Conservation (phyloP, 2,329 filamentous ascomycete genomes). For the Emmonsiellopsis sp. region DNA sequence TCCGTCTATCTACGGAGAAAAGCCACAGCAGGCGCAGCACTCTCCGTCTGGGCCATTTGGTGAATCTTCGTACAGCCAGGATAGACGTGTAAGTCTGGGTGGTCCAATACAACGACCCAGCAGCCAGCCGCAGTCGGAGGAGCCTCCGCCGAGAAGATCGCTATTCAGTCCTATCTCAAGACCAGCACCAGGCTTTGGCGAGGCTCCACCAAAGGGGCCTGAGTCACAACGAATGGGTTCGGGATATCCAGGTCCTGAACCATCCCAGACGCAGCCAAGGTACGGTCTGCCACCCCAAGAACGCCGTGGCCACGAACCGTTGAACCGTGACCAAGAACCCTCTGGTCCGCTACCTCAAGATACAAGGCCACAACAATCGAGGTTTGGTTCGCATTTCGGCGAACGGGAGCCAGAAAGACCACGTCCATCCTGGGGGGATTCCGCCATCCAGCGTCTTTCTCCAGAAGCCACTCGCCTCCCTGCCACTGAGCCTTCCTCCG, state of each 20-base stretch:
- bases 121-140: conserved; percentile 31
- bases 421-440: conserved; percentile 25
- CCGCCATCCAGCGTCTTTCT: conserved; percentile 29
- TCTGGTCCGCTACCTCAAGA: conserved; percentile 17
- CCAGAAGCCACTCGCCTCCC: conserved; percentile 29
- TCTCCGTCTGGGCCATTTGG: conserved; percentile 25
- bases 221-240: conserved; percentile 16
- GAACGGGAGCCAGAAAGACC: conserved; percentile 25
- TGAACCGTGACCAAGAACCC: conserved; percentile 25
- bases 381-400: conserved; percentile 22
- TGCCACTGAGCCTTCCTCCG: conserved; percentile 18
- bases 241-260: conserved; percentile 22
- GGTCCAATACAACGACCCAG: conserved; percentile 34
- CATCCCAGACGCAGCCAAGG: conserved; percentile 18
- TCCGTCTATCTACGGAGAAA: conserved; percentile 27
- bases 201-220: conserved; percentile 15
- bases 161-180: conserved; percentile 28
- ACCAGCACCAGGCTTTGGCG: conserved; percentile 16
- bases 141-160: conserved; percentile 21
- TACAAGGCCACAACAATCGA: conserved; percentile 19
- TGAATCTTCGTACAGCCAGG: conserved; percentile 24
- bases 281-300: conserved; percentile 26
- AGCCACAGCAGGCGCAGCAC: conserved; percentile 21
- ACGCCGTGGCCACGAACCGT: conserved; percentile 25
- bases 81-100: conserved; percentile 34